These are phyloP conservation scores for Lindgomyces ingoldianus DNA, from an alignment of 495 filamentous ascomycete genomes.

Conservation along the genomic window DNA sequence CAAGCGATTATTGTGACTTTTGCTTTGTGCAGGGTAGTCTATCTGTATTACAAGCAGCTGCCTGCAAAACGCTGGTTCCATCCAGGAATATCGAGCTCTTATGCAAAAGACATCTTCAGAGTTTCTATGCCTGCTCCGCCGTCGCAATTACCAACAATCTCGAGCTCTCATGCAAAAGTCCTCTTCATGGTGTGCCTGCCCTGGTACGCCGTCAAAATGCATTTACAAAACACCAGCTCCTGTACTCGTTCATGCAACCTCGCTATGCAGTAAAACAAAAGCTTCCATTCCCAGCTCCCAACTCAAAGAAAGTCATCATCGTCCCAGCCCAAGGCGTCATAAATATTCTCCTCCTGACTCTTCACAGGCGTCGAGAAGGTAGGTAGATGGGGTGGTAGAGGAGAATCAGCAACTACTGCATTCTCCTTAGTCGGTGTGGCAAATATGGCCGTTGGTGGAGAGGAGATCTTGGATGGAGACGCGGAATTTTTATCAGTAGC, in stretches of 20 bases:
- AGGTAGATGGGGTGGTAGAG: constrained; percentile 9
- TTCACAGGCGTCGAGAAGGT: constrained; percentile 14
- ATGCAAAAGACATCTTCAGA: too few species aligned
- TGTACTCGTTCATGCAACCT: constrained; percentile 4
- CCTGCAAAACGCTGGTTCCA: too few species aligned
- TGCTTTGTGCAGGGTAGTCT: too few species aligned
- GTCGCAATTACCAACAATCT: too few species aligned
- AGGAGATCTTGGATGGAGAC: not conserved
- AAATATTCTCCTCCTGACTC: constrained; percentile 57
- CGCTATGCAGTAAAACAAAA: constrained; percentile 33
- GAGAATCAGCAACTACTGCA: constrained; percentile 7
- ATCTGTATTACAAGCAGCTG: too few species aligned
- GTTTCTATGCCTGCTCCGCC: too few species aligned
- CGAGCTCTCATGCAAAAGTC: too few species aligned
- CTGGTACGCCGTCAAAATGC: constrained; percentile 25
- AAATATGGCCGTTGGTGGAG: constrained; percentile 11
- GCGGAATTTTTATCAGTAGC: not conserved
- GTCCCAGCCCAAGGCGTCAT: constrained; percentile 76
- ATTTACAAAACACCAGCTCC: not conserved
- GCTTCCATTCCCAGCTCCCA: not conserved
- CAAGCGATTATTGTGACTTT: too few species aligned
- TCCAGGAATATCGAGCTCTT: too few species aligned
- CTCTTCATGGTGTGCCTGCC: too few species aligned
- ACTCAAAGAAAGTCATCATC: constrained; percentile 53
- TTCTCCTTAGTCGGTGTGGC: constrained; percentile 21